Evolutionary conservation across 1,284 basidiomycete genomes (phyloP).

Genomic region (Papiliotrema terrestris): DNA sequence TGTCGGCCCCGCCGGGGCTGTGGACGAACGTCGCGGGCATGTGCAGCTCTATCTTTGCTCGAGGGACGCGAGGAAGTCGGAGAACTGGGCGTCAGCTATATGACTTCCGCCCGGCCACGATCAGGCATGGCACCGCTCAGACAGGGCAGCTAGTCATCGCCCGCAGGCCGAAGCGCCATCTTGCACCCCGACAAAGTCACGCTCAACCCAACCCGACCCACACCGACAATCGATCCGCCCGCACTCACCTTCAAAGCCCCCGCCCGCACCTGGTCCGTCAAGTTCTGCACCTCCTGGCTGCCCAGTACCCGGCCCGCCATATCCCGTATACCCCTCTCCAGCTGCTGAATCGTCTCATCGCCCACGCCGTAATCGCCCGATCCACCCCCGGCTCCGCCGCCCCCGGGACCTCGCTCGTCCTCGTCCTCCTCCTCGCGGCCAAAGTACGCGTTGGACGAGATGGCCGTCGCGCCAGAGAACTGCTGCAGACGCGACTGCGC

Average conservation of each 20-base stretch:
- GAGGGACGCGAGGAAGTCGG: constrained; percentile 1
- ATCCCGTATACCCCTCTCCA: constrained; percentile 78
- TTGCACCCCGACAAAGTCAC: neutral
- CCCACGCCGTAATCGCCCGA: constrained; percentile 65
- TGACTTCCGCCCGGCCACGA: neutral
- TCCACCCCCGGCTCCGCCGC: constrained; percentile 57
- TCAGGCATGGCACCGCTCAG: neutral
- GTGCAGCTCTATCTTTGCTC: neutral
- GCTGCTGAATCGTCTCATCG: constrained; percentile 57
- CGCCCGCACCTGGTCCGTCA: constrained; percentile 73
- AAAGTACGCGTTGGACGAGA: constrained; percentile 93
- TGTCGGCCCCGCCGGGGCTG: no score
- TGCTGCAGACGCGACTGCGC: constrained; percentile 75
- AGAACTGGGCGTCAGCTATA: neutral
- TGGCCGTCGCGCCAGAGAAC: constrained; percentile 90
- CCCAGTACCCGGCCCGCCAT: constrained; percentile 72
- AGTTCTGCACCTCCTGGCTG: constrained; percentile 86
- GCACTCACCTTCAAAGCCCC: constrained; percentile 77
- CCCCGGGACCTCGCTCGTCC: constrained; percentile 42
- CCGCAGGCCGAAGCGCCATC: neutral
- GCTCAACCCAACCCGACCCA: neutral
- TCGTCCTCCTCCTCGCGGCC: constrained; percentile 84
- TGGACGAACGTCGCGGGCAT: neutral
- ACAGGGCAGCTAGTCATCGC: neutral
- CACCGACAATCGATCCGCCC: neutral